A percentile compares a stretch with the other conserved stretches of the same genome.
Conservation (phyloP, 2,329 filamentous ascomycete genomes). For the Beauveria australis region DNA sequence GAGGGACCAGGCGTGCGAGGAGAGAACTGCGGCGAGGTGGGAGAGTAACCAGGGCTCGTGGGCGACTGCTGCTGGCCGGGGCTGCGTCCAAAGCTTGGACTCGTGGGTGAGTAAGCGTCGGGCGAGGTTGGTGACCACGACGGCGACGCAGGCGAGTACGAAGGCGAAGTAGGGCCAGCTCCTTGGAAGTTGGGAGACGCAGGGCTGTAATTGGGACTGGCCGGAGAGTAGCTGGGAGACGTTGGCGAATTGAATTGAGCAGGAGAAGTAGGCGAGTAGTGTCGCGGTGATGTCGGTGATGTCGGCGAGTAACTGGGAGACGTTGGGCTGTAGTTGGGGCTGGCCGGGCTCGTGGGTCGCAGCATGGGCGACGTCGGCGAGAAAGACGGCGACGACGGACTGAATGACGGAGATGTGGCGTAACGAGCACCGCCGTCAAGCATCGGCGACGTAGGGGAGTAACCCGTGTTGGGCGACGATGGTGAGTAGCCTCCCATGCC, state of each 20-base stretch:
- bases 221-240: constrained; percentile 64
- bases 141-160: constrained; percentile 64
- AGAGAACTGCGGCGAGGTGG: constrained; percentile 44
- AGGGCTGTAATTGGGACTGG: constrained; percentile 65
- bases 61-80: constrained; percentile 50
- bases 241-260: constrained; percentile 64
- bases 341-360: constrained; percentile 45
- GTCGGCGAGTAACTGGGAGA: constrained; percentile 58
- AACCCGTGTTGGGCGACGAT: constrained; percentile 63
- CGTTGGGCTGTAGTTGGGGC: constrained; percentile 56
- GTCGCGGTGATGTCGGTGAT: constrained; percentile 47
- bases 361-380: constrained; percentile 54
- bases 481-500: constrained; percentile 61
- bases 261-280: constrained; percentile 66
- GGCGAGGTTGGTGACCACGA: constrained; percentile 70
- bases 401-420: constrained; percentile 54
- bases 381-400: constrained; percentile 55
- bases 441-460: constrained; percentile 44
- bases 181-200: constrained; percentile 49
- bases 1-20: constrained; percentile 31
- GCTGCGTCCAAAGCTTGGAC: constrained; percentile 49
- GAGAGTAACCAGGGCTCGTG: constrained; percentile 65
- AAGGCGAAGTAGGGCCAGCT: constrained; percentile 42
- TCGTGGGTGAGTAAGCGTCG: constrained; percentile 54
- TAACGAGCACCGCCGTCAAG: constrained; percentile 46